Base-by-base conservation (phyloP, 192 early-diverging fungal species). In the Coemansia nantahalensis region DNA sequence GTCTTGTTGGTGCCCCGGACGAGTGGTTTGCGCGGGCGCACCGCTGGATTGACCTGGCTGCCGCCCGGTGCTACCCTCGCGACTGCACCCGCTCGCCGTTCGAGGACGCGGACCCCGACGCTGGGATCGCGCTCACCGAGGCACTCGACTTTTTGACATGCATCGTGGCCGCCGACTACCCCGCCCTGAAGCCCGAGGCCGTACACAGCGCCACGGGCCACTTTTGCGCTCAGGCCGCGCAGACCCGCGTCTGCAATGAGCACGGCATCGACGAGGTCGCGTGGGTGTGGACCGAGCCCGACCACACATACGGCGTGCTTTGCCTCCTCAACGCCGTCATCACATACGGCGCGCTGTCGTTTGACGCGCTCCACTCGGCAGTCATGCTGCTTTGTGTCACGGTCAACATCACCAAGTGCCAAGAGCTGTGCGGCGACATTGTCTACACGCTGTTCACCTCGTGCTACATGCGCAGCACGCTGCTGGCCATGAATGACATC, bases 391-490 rank as follows among this genome's bases (percentile, higher is more conserved):
- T 76, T 45, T 76, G 72, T 51, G 68, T 65, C n/a, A 59, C 74
- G 0, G 58, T 54, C 46, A 49, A 47, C 38, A 53, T 71, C 34
- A 4, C 40, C 5, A 36, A 14, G 37, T 77, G 74, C 48, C 54
- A 54, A 34, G 35, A 48, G 17, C 51, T 71, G 3, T 69, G 67
- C 43, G 48, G 63, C 41, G 59, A 66, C n/a, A 77, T 77, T 14
- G 50, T 62, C 11, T 54, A 51, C 45, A 71, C 51, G 32, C 50
- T 77, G 2, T 71, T 77, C 35, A 71, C 68, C 18, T 77, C 74
- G 15, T 66, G 63, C 52, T 77, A 77, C 49, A 69, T 77, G 74
- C 66, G 68, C 32, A 62, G 66, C 45, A 62, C 74, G 8, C 52
- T 77, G 48, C 59, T 70, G 22, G 30, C 51, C 4, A 77, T 77